Conservation (phyloP, 208 protist genomes). For the Phytomonas serpens region DNA sequence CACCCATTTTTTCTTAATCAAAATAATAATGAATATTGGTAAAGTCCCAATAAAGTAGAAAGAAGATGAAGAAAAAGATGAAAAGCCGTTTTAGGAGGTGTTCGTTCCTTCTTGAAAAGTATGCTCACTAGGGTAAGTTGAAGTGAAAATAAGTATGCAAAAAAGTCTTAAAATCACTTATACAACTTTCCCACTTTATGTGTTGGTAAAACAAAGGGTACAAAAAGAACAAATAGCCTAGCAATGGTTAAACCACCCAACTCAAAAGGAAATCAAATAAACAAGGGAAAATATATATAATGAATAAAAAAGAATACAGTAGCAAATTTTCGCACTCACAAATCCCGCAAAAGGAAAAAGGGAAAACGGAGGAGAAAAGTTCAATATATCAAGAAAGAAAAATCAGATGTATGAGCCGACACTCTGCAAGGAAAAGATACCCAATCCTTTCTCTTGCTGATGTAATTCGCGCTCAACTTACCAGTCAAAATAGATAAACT, state of each 20-base stretch:
- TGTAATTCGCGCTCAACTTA: neutral
- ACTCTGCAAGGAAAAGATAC: neutral
- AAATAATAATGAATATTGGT: neutral
- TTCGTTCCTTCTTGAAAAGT: neutral
- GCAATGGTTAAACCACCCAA: neutral
- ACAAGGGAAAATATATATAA: neutral
- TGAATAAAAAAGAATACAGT: slow-evolving; percentile 9
- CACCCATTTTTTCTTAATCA: slow-evolving; percentile 36
- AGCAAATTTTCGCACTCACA: neutral
- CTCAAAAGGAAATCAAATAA: slow-evolving; percentile 3
- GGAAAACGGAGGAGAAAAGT: slow-evolving; percentile 6
- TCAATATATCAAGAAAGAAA: neutral
- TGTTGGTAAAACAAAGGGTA: neutral
- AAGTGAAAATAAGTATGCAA: slow-evolving; percentile 3
- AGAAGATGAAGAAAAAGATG: slow-evolving; percentile 4
- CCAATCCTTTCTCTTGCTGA: neutral
- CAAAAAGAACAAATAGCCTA: neutral
- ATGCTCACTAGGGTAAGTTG: slow-evolving; percentile 6
- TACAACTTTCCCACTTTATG: neutral
- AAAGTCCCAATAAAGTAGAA: slow-evolving; percentile 1
- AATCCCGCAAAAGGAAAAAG: slow-evolving; percentile 4
- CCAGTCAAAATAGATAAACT: neutral
- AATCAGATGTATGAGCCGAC: neutral
- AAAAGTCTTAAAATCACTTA: slow-evolving; percentile 13
- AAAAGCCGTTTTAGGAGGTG: neutral